These are phyloP conservation scores for Lactarius pseudohatsudake DNA, from an alignment of 768 basidiomycete species.

Conservation along the genomic window DNA sequence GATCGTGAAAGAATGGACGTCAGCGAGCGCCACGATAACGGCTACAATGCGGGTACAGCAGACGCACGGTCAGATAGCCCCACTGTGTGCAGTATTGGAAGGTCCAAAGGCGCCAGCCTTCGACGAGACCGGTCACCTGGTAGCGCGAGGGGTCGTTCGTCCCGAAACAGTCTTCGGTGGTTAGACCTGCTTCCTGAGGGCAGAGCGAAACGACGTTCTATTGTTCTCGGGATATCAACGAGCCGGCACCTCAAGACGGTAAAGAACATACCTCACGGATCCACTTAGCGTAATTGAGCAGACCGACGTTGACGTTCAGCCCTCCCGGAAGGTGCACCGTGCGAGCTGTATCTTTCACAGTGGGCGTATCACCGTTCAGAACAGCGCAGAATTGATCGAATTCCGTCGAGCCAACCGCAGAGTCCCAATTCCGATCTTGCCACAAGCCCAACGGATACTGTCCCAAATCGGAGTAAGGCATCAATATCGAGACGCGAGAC, in stretches of 20 bases:
- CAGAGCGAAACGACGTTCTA: constrained; percentile 29
- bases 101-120: constrained; percentile 84
- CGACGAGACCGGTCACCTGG: constrained; percentile 56
- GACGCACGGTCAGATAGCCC: constrained; percentile 84
- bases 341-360: constrained; percentile 1
- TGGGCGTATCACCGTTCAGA: constrained; percentile 35
- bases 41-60: background rate
- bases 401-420: constrained; percentile 52
- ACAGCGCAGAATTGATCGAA: constrained; percentile 70
- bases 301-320: constrained; percentile 50
- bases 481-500: background rate
- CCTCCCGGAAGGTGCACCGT: constrained; percentile 4
- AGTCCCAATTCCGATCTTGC: constrained; percentile 90
- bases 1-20: background rate
- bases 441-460: constrained; percentile 67
- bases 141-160: constrained; percentile 69
- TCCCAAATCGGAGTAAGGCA: background rate
- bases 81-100: constrained; percentile 96
- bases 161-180: constrained; percentile 79
- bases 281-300: constrained; percentile 74
- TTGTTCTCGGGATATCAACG: constrained; percentile 39
- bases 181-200: constrained; percentile 38
- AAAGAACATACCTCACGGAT: constrained; percentile 58
- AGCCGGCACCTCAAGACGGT: background rate
- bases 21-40: background rate